These are phyloP conservation scores for Bertia moriformis DNA, from an alignment of 2,329 filamentous ascomycete genomes.

Conservation along the genomic window DNA sequence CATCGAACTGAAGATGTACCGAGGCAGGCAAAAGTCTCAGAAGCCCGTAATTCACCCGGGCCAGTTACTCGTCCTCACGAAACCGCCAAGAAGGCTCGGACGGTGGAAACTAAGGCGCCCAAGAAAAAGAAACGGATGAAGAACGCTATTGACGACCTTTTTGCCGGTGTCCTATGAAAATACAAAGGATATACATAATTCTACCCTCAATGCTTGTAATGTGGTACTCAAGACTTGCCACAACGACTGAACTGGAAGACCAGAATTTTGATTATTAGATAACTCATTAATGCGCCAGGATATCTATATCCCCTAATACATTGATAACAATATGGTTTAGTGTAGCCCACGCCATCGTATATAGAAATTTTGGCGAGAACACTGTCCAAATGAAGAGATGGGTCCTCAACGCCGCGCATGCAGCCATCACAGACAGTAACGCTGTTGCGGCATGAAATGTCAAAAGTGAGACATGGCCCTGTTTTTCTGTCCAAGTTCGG, in stretches of 20 bases:
- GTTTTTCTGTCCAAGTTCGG: neutral
- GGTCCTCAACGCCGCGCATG: constrained; percentile 1
- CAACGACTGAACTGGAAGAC: too few relatives aligned
- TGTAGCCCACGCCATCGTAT: neutral
- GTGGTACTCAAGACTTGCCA: too few relatives aligned
- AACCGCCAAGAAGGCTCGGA: neutral
- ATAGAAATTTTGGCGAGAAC: constrained; percentile 1
- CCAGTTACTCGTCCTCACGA: neutral
- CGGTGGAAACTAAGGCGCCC: neutral
- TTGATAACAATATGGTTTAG: constrained; percentile 1
- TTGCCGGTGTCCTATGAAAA: neutral
- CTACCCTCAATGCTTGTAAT: too few relatives aligned
- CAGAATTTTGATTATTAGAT: too few relatives aligned
- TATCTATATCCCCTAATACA: neutral
- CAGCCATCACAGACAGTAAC: neutral
- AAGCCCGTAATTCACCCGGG: too few relatives aligned
- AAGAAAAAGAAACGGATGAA: neutral
- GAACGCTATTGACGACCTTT: constrained; percentile 1
- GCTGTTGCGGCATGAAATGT: neutral
- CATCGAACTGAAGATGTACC: neutral
- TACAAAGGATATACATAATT: neutral
- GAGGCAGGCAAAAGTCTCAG: neutral
- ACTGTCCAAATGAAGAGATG: constrained; percentile 1
- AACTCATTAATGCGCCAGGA: too few relatives aligned
- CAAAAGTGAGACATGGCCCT: neutral